Evolutionary conservation across 352 stramenopile genomes (phyloP).

Genomic region (Globisporangium radiosum): DNA sequence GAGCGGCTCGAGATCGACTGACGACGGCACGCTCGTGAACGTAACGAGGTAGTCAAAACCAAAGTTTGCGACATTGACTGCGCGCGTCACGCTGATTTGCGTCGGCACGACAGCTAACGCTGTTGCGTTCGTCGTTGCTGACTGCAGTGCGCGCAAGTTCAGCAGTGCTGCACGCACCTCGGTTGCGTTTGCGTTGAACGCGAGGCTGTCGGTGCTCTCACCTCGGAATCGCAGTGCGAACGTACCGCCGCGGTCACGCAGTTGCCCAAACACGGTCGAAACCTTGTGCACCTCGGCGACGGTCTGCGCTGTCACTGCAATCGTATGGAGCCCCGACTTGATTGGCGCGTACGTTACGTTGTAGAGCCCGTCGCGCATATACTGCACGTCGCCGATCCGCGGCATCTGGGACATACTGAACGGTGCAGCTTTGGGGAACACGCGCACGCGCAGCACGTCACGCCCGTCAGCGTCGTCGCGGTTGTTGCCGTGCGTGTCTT

Average conservation of each 20-base stretch:
- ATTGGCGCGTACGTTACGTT: constrained; percentile 81
- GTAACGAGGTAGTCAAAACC: constrained; percentile 77
- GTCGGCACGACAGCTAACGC: constrained; percentile 1
- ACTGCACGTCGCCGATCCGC: constrained; percentile 34
- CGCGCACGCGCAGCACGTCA: constrained; percentile 28
- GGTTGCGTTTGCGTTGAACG: constrained; percentile 74
- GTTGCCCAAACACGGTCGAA: constrained; percentile 64
- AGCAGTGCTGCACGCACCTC: constrained; percentile 64
- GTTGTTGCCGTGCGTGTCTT: constrained; percentile 82
- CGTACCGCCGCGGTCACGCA: constrained; percentile 62
- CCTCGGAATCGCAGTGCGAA: constrained; percentile 75
- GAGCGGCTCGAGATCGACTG: constrained; percentile 27
- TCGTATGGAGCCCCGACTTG: constrained; percentile 77
- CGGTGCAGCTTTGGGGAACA: constrained; percentile 38
- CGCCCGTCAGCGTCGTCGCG: constrained; percentile 30
- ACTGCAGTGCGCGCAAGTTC: constrained; percentile 38
- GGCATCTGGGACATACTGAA: constrained; percentile 21
- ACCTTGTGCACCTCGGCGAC: constrained; percentile 80
- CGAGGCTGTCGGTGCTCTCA: constrained; percentile 53
- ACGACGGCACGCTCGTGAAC: constrained; percentile 35
- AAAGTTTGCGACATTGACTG: constrained; percentile 36
- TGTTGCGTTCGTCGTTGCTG: constrained; percentile 4
- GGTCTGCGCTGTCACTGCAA: constrained; percentile 78
- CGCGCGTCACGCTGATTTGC: constrained; percentile 44
- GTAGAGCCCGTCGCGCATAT: constrained; percentile 74